Evolutionary conservation across 345 rosid species (phyloP).

Genomic region (Psidium friedrichsthalianum): DNA sequence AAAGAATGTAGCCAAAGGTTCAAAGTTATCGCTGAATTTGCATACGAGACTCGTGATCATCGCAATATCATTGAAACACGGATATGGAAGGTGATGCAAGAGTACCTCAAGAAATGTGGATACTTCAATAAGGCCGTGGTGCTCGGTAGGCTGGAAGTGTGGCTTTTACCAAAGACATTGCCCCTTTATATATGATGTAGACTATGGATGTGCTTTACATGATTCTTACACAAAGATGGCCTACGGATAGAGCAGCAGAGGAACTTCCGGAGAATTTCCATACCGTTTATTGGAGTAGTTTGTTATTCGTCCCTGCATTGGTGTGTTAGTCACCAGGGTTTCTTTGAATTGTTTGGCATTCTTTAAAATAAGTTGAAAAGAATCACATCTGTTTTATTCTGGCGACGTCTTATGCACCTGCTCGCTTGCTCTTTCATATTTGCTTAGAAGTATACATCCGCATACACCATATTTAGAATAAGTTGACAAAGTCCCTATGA

Average conservation of each 20-base stretch:
- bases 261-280: background rate
- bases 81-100: background rate
- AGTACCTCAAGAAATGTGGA: background rate
- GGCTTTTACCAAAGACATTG: background rate
- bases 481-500: background rate
- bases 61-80: background rate
- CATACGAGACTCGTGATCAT: background rate
- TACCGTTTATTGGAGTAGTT: background rate
- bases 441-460: background rate
- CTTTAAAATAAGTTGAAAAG: background rate
- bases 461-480: background rate
- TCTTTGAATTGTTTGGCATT: background rate
- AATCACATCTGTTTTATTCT: background rate
- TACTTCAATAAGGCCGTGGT: background rate
- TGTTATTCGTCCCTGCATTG: background rate
- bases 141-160: background rate
- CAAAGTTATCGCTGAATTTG: background rate
- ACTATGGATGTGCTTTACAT: background rate
- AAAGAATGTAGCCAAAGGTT: background rate
- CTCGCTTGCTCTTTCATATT: background rate
- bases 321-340: background rate
- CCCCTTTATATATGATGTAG: background rate
- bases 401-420: background rate
- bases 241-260: background rate
- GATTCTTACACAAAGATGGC: background rate